A percentile compares a stretch with the other conserved stretches of the same genome.
phyloP scores from a whole-genome alignment of 2,329 filamentous ascomycete species.

The Aspergillus sp. region DNA sequence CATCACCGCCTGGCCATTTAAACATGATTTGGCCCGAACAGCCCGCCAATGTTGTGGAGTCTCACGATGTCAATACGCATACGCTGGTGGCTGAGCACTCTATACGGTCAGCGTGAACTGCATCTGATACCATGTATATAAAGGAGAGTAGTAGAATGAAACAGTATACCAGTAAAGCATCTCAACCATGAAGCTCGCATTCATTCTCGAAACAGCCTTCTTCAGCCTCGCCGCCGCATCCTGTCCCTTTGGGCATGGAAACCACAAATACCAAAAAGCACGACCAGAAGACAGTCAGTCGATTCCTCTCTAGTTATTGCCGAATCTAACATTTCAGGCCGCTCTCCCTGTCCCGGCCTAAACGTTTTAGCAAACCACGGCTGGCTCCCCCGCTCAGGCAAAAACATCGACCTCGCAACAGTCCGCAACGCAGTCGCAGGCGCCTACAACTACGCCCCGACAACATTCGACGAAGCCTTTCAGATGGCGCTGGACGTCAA shows the following conservation, averaged over 20 bases:
- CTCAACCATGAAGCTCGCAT: background rate
- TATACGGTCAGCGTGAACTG: background rate
- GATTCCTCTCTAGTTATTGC: background rate
- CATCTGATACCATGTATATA: background rate
- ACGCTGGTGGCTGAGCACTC: background rate
- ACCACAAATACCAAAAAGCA: background rate
- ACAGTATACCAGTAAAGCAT: background rate
- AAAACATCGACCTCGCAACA: background rate
- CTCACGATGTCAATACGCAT: background rate
- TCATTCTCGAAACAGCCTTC: background rate
- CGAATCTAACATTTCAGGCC: background rate
- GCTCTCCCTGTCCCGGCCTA: constrained; percentile 6
- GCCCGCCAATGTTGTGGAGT: background rate
- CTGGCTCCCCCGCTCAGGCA: constrained; percentile 1
- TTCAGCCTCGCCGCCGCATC: background rate
- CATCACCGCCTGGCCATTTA: background rate
- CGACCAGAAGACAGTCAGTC: background rate
- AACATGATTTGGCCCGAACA: background rate
- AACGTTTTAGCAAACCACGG: constrained; percentile 10
- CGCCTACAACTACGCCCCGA: constrained; percentile 4
- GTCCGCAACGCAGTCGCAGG: background rate
- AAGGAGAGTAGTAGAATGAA: background rate
- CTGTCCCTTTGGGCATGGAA: background rate
- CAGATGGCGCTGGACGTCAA: background rate
- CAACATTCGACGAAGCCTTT: background rate